Conservation (phyloP, 768 basidiomycete genomes). For the Glaciozyma antarctica region DNA sequence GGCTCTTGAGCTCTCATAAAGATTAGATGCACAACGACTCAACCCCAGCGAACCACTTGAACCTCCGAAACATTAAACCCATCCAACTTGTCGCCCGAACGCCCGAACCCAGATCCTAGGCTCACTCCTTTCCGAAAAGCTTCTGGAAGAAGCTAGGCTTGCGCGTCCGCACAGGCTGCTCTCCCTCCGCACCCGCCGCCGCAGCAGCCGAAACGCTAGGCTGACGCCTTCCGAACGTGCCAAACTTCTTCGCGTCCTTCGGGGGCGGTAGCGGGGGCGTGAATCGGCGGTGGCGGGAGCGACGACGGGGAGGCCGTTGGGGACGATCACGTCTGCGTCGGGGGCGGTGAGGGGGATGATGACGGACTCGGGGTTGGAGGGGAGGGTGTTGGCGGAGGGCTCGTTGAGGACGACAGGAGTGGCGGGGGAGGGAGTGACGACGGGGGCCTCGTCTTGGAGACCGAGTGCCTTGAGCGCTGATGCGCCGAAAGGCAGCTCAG, state of each 20-base stretch:
- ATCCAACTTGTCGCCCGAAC: neutral
- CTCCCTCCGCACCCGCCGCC: no score
- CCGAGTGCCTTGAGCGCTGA: neutral
- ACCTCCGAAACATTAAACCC: no score
- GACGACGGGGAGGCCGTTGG: neutral
- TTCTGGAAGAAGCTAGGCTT: conserved; percentile 1
- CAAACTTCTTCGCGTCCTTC: neutral
- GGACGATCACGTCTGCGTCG: neutral
- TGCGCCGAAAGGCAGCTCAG: neutral
- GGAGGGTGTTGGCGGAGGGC: neutral
- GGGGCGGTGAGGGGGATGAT: neutral
- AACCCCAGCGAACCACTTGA: no score
- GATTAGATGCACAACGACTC: no score
- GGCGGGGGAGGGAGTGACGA: neutral
- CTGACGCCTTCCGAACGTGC: no score
- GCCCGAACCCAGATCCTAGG: neutral
- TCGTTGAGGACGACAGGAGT: neutral
- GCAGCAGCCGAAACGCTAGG: no score
- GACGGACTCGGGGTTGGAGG: neutral
- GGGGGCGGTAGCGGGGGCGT: neutral
- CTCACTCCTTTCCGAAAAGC: neutral
- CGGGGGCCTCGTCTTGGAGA: neutral
- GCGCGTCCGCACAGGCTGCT: neutral
- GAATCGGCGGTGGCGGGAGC: neutral
- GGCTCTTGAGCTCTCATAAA: no score